These are phyloP conservation scores for Cercophora samala DNA, from an alignment of 495 filamentous ascomycete genomes.

Conservation along the genomic window DNA sequence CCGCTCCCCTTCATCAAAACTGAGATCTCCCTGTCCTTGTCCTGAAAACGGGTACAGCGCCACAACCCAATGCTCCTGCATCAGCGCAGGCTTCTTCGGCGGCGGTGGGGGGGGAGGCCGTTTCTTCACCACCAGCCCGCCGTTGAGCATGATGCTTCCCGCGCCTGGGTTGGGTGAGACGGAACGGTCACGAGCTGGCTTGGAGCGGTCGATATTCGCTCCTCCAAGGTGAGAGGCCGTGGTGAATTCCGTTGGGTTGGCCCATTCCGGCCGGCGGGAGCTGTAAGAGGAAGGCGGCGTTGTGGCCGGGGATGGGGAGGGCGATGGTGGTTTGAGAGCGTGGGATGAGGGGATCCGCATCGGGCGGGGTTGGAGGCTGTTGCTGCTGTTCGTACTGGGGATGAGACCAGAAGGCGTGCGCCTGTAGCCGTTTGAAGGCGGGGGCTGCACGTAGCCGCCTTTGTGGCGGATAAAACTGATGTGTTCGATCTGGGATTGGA, in stretches of 20 bases:
- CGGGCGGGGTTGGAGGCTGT: slow-evolving; percentile 30
- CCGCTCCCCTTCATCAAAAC: slow-evolving; percentile 77
- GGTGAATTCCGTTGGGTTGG: slow-evolving; percentile 47
- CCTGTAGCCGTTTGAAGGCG: slow-evolving; percentile 27
- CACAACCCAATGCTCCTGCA: slow-evolving; percentile 63
- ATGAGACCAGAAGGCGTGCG: slow-evolving; percentile 38
- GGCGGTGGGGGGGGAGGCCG: slow-evolving; percentile 66
- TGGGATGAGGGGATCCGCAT: slow-evolving; percentile 38
- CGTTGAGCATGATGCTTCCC: slow-evolving; percentile 21
- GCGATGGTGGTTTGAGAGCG: slow-evolving; percentile 21
- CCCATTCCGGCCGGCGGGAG: slow-evolving; percentile 21
- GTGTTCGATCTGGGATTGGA: slow-evolving; percentile 70
- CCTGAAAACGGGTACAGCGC: slow-evolving; percentile 80
- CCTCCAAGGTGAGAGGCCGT: slow-evolving; percentile 42
- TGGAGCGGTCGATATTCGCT: slow-evolving; percentile 24
- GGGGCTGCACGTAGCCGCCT: slow-evolving; percentile 15
- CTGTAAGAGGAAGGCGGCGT: slow-evolving; percentile 16
- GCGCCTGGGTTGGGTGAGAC: neutral
- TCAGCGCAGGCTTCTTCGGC: slow-evolving; percentile 50
- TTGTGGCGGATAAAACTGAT: slow-evolving; percentile 54
- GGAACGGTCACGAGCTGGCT: neutral
- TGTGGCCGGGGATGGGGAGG: neutral
- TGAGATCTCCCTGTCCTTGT: slow-evolving; percentile 68
- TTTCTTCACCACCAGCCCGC: slow-evolving; percentile 33
- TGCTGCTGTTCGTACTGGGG: slow-evolving; percentile 22